Evolutionary conservation across 441 rosid species (phyloP), one percentile per base, ranked within the genome.

Genomic region (Syzygium syzygioides): DNA sequence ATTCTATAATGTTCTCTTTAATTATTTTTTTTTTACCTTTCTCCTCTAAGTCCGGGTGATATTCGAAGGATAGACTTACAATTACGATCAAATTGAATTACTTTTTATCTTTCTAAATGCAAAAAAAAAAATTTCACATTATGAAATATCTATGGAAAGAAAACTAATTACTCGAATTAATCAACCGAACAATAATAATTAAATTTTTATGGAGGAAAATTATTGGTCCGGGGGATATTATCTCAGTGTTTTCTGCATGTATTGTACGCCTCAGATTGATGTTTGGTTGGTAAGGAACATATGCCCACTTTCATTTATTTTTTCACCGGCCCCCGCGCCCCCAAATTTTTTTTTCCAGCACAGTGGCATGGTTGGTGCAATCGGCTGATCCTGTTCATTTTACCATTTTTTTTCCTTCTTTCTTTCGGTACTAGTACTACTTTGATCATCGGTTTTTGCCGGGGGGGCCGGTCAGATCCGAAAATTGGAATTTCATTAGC

Each of bases 281-380:
- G 94, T 85, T 62, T 89, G 94, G 93, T 92, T 90, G 93, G 87
- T 91, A 87, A 91, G 93, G 88, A 92, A 90, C 93, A 91, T 55
- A 54, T 71, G 15, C 79, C 90, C 89, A 59, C 91, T 84, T 28
- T 71, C 87, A n/a, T 88, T 88, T 86, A 64, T 32, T 18, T 32
- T 66, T 66, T 32, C 45, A 32, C 20, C 18, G 41, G 13, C 11
- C 89, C 88, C 89, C 90, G n/a, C 48, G 2, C 48, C 48, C 48
- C 48, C 48, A 45, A 45, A 45, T 45, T 45, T 45, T 45, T 41
- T 45, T 45, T 45, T 34, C 10, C 41, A 48, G 28, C 66, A n/a
- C 59, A 55, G 41, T 88, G 57, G 89, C 85, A 86, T 86, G 86
- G 48, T 26, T 41, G 80, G 80, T 37, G 50, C 50, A 71, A 19